Evolutionary conservation across 495 filamentous ascomycete genomes (phyloP), one percentile per base, ranked within the genome.

Genomic region (Barbatosphaeria neglecta): DNA sequence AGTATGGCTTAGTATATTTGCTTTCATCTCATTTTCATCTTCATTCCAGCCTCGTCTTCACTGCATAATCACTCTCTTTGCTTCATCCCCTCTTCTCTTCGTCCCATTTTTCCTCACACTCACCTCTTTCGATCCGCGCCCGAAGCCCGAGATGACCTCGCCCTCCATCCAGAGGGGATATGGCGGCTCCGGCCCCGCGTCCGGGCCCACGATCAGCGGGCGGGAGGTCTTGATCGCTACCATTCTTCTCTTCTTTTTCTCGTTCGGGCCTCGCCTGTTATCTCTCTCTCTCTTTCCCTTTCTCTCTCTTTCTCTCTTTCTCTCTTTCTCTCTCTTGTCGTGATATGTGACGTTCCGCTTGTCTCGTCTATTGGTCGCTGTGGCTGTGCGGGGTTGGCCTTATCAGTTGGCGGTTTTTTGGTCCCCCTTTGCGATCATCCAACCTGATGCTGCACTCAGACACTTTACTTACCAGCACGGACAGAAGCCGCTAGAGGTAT

Each of bases 131-230:
- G 83, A 89, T 37, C 92, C 92, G 37, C 92, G 81, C 16, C 92
- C 92, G 65, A 96, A 97, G 33, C 92, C 92, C 60, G 84, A 82
- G 56, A 97, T 86, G 15, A 98, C 87, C 41, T 78, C 74, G 6
- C 92, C 92, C 35, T 79, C 79, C 59, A 96, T 76, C 41, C 70
- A 77, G 50, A 95, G 70, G 0, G 92, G 92, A 65, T 81, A 97
- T 0, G 92, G 90, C 13, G 77, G 45, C 48, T 74, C 64, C 10
- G 92, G 90, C 13, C 87, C 88, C 15, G 61, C 53, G 19, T 82
- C 74, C 9, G 80, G 70, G 43, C 92, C 93, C 22, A 82, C 74
- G 50, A 86, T 69, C 33, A 70, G 64, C 35, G 78, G 77, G 52
- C 83, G 82, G 51, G 68, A 31, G 1, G 53, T 27, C 11, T 4